Evolutionary conservation across 2,329 filamentous ascomycete species (phyloP).

Genomic region (Trichoderma arundinaceum): DNA sequence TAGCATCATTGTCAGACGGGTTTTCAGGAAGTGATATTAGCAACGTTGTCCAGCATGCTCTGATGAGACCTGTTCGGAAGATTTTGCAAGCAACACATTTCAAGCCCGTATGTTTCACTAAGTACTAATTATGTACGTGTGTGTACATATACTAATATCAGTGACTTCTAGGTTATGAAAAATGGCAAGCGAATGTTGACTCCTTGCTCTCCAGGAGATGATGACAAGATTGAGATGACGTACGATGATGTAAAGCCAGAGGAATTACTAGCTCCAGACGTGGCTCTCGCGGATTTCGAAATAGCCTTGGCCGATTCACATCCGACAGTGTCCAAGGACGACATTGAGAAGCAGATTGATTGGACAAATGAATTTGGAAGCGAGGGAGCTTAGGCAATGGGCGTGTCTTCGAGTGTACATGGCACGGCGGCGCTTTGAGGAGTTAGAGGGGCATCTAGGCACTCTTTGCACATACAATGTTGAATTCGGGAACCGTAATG

Average conservation of each 20-base stretch:
- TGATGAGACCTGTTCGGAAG: slow-evolving; percentile 97
- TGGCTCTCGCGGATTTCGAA: slow-evolving; percentile 89
- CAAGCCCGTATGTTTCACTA: slow-evolving; percentile 70
- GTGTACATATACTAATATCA: slow-evolving; percentile 29
- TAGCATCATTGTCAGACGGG: slow-evolving; percentile 85
- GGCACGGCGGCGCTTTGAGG: slow-evolving; percentile 42
- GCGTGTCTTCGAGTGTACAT: slow-evolving; percentile 34
- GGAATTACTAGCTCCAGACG: slow-evolving; percentile 81
- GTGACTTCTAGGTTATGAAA: slow-evolving; percentile 64
- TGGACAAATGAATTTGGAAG: slow-evolving; percentile 98
- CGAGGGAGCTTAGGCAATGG: slow-evolving; percentile 65
- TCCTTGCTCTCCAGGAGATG: slow-evolving; percentile 91
- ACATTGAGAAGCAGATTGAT: slow-evolving; percentile 81
- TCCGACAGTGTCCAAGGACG: slow-evolving; percentile 87
- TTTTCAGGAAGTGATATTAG: slow-evolving; percentile 96
- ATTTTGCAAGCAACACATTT: slow-evolving; percentile 98
- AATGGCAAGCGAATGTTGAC: slow-evolving; percentile 74
- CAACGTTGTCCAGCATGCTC: slow-evolving; percentile 92
- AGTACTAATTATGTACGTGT: slow-evolving; percentile 17
- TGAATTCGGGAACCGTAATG: slow-evolving; percentile 29
- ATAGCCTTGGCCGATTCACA: slow-evolving; percentile 87
- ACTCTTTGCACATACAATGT: slow-evolving; percentile 32
- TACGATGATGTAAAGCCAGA: slow-evolving; percentile 89
- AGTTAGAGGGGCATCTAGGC: slow-evolving; percentile 39
- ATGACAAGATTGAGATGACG: slow-evolving; percentile 86